Evolutionary conservation across 257 asterid genomes (phyloP), one percentile per base, ranked within the genome.

Genomic region (Lycium barbarum): DNA sequence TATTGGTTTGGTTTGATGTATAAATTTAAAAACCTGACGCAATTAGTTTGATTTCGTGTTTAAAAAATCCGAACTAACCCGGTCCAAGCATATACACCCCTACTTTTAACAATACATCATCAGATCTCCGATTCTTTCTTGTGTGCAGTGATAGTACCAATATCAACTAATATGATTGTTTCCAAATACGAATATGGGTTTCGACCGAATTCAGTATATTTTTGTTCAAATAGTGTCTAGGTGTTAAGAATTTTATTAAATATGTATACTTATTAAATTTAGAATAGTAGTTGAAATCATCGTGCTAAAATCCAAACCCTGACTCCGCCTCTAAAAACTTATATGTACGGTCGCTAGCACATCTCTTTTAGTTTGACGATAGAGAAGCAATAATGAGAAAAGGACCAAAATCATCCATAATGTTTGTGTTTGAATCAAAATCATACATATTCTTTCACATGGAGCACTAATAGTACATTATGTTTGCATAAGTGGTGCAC

Each of bases 151-250:
- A 57, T 2, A 40, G 4, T 3, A 15, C 20, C 5, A n/a, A 59
- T 59, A 49, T 49, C 9, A 13, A 49, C 55, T 49, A 9, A 58
- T 58, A 6, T 1, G 0, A 8, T 61, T 61, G 2, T 2, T 20
- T 9, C 6, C 68, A 20, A 61, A 20, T n/a, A 61, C 0, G 2
- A 1, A 66, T 7, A 26, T 17, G 11, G 0, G 0, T 2, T 38
- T 65, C 2, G 0, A 0, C 12, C 15, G 18, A 26, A 65, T 13
- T 26, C 5, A 26, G 0, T 13, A 35, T 0, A 3, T 33, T 67
- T 67, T 7, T n/a, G n/a, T n/a, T n/a, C n/a, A n/a, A 36, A 15
- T 0, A 7, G 1, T 14, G 1, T 68, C 0, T 0, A 2, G 15
- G 7, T 36, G 3, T 36, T 17, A 36, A 68, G 0, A 68, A 15